Evolutionary conservation across 2,329 filamentous ascomycete genomes (phyloP), one percentile per base, ranked within the genome.

Genomic region (Aquanectria penicillioides): DNA sequence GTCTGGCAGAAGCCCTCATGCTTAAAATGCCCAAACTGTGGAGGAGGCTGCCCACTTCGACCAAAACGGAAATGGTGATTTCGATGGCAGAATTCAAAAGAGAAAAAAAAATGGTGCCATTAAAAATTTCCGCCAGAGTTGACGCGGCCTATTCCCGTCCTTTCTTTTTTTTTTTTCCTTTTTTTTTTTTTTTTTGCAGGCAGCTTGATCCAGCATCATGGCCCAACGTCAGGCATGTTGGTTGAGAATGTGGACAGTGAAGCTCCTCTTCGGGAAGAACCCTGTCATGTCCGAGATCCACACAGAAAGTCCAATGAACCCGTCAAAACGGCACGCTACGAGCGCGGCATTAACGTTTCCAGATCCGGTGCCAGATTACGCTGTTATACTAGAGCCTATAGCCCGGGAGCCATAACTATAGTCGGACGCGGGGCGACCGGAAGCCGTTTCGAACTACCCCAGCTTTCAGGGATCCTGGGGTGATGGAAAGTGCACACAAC

Each of bases 1-100:
- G 71, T 78, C 15, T 76, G 74, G 72, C 71, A 72, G 29, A 78
- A 78, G 59, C 74, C 75, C 0, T 65, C 63, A 9, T 74, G 70
- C 56, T 61, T 75, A 11, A 69, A 70, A 34, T 79, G 77, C 52
- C 70, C 74, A 12, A 64, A 73, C 33, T 79, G 77, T 57, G 64
- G 66, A 18, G 69, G 66, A 18, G 71, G 71, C 56, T 78, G 76
- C 40, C 76, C 76, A 5, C 64, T 77, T 11, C 69, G 74, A 51
- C 74, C 75, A 12, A 71, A 71, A 57, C 70, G 64, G 55, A 76
- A 71, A 53, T 65, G 68, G 58, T 71, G 59, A n/a, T n/a, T n/a
- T n/a, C n/a, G n/a, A n/a, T n/a, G n/a, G n/a, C n/a, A n/a, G n/a
- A n/a, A n/a, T n/a, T n/a, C n/a, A n/a, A n/a, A n/a, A n/a, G n/a